Base-by-base conservation (phyloP, 2,329 filamentous ascomycete genomes). In the Pseudomassariella vexata region DNA sequence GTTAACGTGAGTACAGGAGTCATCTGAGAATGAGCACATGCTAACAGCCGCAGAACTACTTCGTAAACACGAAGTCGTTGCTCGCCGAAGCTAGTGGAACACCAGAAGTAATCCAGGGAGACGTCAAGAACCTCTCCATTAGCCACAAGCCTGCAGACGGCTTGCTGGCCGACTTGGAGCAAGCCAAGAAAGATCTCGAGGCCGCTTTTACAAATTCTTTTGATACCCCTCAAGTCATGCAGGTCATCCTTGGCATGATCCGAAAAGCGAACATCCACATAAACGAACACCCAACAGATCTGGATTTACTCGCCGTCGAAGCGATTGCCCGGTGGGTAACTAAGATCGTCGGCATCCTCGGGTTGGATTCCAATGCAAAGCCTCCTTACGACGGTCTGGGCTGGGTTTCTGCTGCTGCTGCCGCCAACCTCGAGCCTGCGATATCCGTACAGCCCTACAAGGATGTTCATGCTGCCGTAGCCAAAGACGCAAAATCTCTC, bases 141-240 rank as follows among this genome's bases (percentile, higher is more conserved):
- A 44, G 42, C 30, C 51, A 46, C 11, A 42, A 52, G 24, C 34
- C 52, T 21, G 48, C 40, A 9, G 49, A 54, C n/a, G 49, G 46
- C 28, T 37, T 59, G 7, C 37, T 56, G 11, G 58, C 54, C 2
- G 66, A 68, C 37, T 52, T 73, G 5, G 63, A 73, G 30, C 66
- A 74, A 36, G 70, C 73, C 8, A 67, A 78, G 56, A 60, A 60
- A 24, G 73, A 76, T 16, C 53, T 75, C 19, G 57, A 74, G 20
- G 50, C 57, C 2, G 82, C 83, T 2, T 68, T 95, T 11, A 71
- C 72, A 45, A 87, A 94, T 59, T 95, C 88, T 0, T 94, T 95
- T 55, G 83, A 95, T 57, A 95, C 89, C 0, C 79, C 85, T 2
- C 65, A 68, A 30, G 86, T 81, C 5, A 87, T 95, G 82, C 73